Evolutionary conservation across 2,329 filamentous ascomycete species (phyloP).

Genomic region (Talaromyces albobiverticillius): DNA sequence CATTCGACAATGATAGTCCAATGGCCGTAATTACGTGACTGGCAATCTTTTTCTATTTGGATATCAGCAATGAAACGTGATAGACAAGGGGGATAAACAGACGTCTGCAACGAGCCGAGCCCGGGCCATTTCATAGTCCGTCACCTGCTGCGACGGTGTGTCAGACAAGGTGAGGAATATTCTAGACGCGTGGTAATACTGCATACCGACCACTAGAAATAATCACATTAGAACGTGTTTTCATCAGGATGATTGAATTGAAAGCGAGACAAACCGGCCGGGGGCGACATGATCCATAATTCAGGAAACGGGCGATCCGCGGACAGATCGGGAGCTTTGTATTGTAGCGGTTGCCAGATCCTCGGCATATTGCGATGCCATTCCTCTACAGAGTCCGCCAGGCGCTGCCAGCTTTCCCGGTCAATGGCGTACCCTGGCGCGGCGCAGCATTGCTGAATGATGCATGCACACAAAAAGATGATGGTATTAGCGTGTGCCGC

Average conservation of each 20-base stretch:
- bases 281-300: slow-evolving; percentile 35
- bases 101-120: slow-evolving; percentile 29
- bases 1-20: slow-evolving; percentile 32
- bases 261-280: slow-evolving; percentile 26
- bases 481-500: slow-evolving; percentile 38
- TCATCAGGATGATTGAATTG: not conserved
- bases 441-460: slow-evolving; percentile 29
- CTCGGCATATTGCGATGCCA: slow-evolving; percentile 30
- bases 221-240: not conserved
- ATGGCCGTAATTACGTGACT: slow-evolving; percentile 28
- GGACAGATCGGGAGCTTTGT: slow-evolving; percentile 23
- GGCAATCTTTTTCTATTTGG: slow-evolving; percentile 26
- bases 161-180: slow-evolving; percentile 30
- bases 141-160: slow-evolving; percentile 19
- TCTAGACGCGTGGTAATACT: slow-evolving; percentile 36
- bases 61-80: not conserved
- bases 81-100: not conserved
- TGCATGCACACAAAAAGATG: slow-evolving; percentile 39
- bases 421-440: slow-evolving; percentile 21
- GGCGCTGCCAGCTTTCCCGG: slow-evolving; percentile 22
- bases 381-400: slow-evolving; percentile 25
- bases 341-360: slow-evolving; percentile 33
- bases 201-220: slow-evolving; percentile 32
- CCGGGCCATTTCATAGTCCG: slow-evolving; percentile 27
- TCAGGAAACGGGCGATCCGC: slow-evolving; percentile 31